These are phyloP conservation scores for Apiospora sp. DNA, from an alignment of 2,329 filamentous ascomycete species.

Conservation along the genomic window DNA sequence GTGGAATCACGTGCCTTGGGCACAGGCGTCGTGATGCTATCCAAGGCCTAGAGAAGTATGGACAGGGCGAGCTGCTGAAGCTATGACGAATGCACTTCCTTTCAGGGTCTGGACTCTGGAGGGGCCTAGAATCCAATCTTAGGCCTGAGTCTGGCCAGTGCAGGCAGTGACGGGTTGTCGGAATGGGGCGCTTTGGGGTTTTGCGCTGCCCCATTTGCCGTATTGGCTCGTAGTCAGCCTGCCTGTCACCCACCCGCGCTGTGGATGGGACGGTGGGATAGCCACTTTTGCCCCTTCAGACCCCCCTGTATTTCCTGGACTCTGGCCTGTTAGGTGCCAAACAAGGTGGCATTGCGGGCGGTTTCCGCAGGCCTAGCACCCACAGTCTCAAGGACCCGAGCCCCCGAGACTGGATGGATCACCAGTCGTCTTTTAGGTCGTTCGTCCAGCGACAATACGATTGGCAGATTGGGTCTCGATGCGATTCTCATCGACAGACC, in stretches of 20 bases:
- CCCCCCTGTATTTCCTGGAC: background rate
- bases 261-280: background rate
- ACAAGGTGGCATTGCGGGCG: background rate
- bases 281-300: background rate
- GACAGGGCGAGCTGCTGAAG: conserved; percentile 1
- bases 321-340: background rate
- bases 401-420: conserved; percentile 17
- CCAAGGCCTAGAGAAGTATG: background rate
- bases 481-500: conserved; percentile 20
- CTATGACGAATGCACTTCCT: conserved; percentile 15
- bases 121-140: conserved; percentile 9
- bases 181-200: conserved; percentile 4
- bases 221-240: conserved; percentile 1
- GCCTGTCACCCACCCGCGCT: conserved; percentile 4
- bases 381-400: background rate
- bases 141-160: conserved; percentile 5
- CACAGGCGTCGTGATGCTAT: background rate
- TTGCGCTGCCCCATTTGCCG: background rate
- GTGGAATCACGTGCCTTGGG: background rate
- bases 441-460: conserved; percentile 13
- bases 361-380: background rate
- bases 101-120: background rate
- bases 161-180: background rate
- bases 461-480: conserved; percentile 17
- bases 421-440: conserved; percentile 5